phyloP scores from a whole-genome alignment of 2,329 filamentous ascomycete species.

The Fusarium pseudoanthophilum region DNA sequence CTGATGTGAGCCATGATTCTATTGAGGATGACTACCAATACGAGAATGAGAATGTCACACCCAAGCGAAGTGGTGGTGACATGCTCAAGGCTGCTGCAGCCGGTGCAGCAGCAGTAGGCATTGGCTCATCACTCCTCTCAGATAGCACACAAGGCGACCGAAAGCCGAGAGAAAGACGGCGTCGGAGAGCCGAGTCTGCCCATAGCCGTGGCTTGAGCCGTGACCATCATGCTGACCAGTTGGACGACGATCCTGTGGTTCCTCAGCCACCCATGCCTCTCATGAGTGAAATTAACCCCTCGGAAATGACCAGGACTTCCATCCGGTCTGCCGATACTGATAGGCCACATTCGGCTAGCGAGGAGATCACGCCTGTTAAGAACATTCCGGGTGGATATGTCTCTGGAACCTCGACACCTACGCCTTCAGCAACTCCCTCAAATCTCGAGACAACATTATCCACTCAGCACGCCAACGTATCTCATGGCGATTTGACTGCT shows the following conservation, averaged over 20 bases:
- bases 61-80: constrained; percentile 56
- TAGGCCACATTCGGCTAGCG: constrained; percentile 74
- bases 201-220: constrained; percentile 57
- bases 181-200: constrained; percentile 62
- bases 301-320: constrained; percentile 87
- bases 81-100: constrained; percentile 58
- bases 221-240: constrained; percentile 60
- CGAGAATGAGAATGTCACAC: constrained; percentile 57
- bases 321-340: constrained; percentile 86
- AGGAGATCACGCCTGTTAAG: constrained; percentile 68
- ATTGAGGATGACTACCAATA: constrained; percentile 52
- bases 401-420: constrained; percentile 72
- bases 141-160: constrained; percentile 60
- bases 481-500: constrained; percentile 67
- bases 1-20: constrained; percentile 60
- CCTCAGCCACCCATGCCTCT: constrained; percentile 83
- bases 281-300: constrained; percentile 85
- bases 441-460: constrained; percentile 71
- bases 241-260: constrained; percentile 68
- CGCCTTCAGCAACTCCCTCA: constrained; percentile 65
- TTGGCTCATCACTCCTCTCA: constrained; percentile 49
- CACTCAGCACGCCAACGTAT: constrained; percentile 73
- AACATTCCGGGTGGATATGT: constrained; percentile 70
- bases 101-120: constrained; percentile 57
- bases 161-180: constrained; percentile 62